Percentiles rank a stretch among this genome's conserved stretches.
Evolutionary conservation across 2,329 filamentous ascomycete species (phyloP).

Genomic region (Cladosporium sphaerospermum): DNA sequence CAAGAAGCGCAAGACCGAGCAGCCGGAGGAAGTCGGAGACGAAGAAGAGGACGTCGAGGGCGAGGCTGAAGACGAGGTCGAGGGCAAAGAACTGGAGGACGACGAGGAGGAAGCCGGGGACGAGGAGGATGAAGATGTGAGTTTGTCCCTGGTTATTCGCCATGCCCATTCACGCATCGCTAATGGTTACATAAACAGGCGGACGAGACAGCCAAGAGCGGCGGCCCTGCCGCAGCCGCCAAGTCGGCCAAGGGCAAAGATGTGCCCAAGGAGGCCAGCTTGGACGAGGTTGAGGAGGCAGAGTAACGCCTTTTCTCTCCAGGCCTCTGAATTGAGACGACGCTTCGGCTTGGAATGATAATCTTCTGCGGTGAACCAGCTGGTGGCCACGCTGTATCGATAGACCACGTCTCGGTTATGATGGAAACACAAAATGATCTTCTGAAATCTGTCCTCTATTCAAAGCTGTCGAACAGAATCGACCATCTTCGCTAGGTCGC

Average conservation of each 20-base stretch:
- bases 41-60: conserved; percentile 16
- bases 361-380: too few species aligned
- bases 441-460: too few species aligned
- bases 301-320: conserved; percentile 9
- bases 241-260: conserved; percentile 24
- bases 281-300: conserved; percentile 26
- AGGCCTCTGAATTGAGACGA: too few species aligned
- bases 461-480: too few species aligned
- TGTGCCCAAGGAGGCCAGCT: conserved; percentile 27
- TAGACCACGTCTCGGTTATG: too few species aligned
- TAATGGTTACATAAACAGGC: conserved; percentile 10
- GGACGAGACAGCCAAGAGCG: conserved; percentile 22
- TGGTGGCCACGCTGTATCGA: too few species aligned
- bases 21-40: conserved; percentile 19
- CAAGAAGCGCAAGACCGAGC: conserved; percentile 27
- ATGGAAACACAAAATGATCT: too few species aligned
- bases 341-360: too few species aligned
- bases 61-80: conserved; percentile 17
- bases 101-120: conserved; percentile 16
- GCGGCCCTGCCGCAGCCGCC: conserved; percentile 26
- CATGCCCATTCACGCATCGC: background rate
- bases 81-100: conserved; percentile 16
- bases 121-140: conserved; percentile 19
- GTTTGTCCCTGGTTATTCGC: background rate
- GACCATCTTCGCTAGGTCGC: too few species aligned